Percentiles rank a stretch among this genome's conserved stretches.
phyloP scores from a whole-genome alignment of 169 alveolate genomes.

The Blepharisma undulans region DNA sequence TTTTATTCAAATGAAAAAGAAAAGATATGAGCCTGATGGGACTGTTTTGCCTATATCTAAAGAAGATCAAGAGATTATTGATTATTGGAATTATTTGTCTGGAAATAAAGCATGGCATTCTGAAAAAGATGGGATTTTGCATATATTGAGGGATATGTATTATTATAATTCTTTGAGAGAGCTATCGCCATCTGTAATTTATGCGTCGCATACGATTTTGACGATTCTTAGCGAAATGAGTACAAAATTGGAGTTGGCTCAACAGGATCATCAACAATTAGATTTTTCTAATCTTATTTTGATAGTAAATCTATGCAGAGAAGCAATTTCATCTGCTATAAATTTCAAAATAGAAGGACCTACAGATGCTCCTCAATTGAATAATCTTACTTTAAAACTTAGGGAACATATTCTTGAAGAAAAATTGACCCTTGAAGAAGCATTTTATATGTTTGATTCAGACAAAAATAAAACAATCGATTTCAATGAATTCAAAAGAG shows the following conservation, averaged over 20 bases:
- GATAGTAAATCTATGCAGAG: background rate
- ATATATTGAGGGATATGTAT: background rate
- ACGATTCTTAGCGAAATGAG: background rate
- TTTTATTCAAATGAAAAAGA: background rate
- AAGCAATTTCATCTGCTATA: background rate
- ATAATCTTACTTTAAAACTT: background rate
- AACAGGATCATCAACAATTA: background rate
- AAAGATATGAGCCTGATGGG: background rate
- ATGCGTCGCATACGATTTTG: background rate
- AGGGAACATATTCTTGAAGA: conserved; percentile 16
- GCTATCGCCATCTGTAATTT: background rate
- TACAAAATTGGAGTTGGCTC: background rate
- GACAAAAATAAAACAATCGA: background rate
- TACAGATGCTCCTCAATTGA: background rate
- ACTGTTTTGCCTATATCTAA: background rate
- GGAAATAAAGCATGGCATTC: background rate
- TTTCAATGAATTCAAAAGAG: background rate
- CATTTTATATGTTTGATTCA: conserved; percentile 16
- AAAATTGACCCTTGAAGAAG: conserved; percentile 31
- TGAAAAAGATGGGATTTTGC: background rate
- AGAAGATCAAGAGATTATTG: background rate
- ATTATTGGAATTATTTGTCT: conserved; percentile 31
- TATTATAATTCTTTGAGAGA: background rate
- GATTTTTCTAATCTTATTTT: background rate
- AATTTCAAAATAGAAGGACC: background rate